Evolutionary conservation across 768 basidiomycete species (phyloP), one percentile per base, ranked within the genome.

Genomic region (Gautieria morchelliformis): DNA sequence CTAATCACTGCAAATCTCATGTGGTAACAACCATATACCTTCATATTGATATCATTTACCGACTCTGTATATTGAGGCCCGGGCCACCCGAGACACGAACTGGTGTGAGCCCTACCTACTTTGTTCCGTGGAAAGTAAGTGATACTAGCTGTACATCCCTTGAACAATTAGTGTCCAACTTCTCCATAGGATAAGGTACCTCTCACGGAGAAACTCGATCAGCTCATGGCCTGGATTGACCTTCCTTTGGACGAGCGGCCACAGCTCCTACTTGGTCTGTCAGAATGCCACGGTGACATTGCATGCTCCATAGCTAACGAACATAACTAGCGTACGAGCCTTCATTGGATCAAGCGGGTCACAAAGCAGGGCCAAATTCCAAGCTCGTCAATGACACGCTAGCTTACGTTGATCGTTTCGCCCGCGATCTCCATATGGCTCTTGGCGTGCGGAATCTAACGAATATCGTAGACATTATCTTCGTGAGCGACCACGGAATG

Each of bases 401-500:
- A 32, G 65, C 67, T 19, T 62, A 79, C 48, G 81, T 93, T 5
- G 93, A 96, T 64, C 64, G 65, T 17, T 93, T 95, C 63, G 85
- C 89, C 3, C 80, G 76, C 57, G 74, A 84, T 56, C 71, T 96
- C 10, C 83, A 87, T 53, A 70, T 72, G 14, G 77, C 79, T 0
- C 72, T 96, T 37, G 74, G 74, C 48, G 74, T 74, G 4, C 82
- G 93, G 6, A 91, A 93, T 64, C 76, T 95, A 24, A 83, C 81
- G 1, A 79, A 87, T 47, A 87, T 94, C 19, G 84, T 93, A 12
- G 90, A 96, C 67, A 76, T 95, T 33, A 78, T 95, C 22, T 93
- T 94, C 63, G 92, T 96, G 61, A 87, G 85, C 60, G 89, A 91
- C 66, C 87, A 92, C 63, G 91, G 90, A n/a, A 93, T 92, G 89